Evolutionary conservation across 192 early-diverging fungal genomes (phyloP).

Genomic region (Gamsiella multidivaricata): DNA sequence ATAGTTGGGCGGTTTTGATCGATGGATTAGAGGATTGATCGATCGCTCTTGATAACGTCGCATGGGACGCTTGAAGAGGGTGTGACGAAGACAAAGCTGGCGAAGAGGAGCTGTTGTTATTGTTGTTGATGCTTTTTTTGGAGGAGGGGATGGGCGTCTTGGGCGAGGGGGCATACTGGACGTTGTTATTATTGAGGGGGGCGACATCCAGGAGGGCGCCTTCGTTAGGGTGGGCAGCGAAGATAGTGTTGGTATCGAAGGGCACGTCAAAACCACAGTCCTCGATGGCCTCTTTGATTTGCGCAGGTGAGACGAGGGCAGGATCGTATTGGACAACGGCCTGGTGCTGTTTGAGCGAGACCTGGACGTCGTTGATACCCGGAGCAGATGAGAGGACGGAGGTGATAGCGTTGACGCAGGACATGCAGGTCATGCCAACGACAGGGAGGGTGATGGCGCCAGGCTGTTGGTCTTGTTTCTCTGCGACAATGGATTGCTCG

Average conservation of each 20-base stretch:
- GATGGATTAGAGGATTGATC: constrained; percentile 29
- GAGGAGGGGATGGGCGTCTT: constrained; percentile 12
- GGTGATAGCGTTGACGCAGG: constrained; percentile 81
- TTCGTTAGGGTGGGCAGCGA: not conserved
- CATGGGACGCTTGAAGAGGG: constrained; percentile 2
- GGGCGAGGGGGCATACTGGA: not conserved
- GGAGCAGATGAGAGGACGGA: constrained; percentile 29
- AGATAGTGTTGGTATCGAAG: constrained; percentile 14
- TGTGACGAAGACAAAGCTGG: not conserved
- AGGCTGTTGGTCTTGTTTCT: constrained; percentile 21
- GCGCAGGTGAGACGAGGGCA: constrained; percentile 10
- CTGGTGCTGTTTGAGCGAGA: constrained; percentile 64
- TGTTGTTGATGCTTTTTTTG: not conserved
- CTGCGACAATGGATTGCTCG: constrained; percentile 25
- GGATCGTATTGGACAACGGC: constrained; percentile 70
- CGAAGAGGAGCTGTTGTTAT: not conserved
- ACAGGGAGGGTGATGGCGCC: constrained; percentile 38
- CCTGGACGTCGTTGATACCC: constrained; percentile 66
- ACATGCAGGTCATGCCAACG: constrained; percentile 83
- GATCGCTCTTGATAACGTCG: constrained; percentile 27
- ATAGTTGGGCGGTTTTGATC: constrained; percentile 59
- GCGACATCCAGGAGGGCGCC: not conserved
- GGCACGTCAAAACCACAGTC: constrained; percentile 78
- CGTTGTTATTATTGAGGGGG: too few relatives aligned
- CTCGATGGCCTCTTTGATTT: constrained; percentile 70